Percentiles rank a stretch among this genome's conserved stretches.
phyloP scores from a whole-genome alignment of 2,329 filamentous ascomycete species.

The Blastomyces gilchristii region DNA sequence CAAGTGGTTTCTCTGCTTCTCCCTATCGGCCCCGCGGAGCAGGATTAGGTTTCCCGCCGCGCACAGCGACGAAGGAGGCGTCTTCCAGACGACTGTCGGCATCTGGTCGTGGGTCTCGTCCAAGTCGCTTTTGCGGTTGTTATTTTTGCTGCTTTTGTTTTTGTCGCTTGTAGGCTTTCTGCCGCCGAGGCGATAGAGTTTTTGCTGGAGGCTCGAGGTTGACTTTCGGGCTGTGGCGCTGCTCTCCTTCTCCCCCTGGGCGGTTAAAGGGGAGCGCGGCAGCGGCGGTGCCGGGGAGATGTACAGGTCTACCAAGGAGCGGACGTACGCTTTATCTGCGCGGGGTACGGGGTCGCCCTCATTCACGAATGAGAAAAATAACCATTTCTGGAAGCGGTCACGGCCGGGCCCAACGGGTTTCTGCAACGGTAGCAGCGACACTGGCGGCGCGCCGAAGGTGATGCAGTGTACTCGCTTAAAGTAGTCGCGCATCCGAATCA shows the following conservation, averaged over 20 bases:
- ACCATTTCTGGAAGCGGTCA: constrained; percentile 47
- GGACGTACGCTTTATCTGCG: constrained; percentile 66
- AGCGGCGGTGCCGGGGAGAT: constrained; percentile 46
- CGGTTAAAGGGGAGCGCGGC: constrained; percentile 5
- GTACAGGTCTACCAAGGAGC: constrained; percentile 61
- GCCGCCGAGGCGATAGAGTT: constrained; percentile 6
- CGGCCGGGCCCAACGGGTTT: constrained; percentile 40
- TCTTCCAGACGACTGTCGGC: constrained; percentile 45
- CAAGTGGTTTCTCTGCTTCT: constrained; percentile 35
- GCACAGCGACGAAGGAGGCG: constrained; percentile 57
- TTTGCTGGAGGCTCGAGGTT: not conserved
- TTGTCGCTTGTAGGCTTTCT: constrained; percentile 9
- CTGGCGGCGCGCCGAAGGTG: constrained; percentile 73
- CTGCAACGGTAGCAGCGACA: constrained; percentile 58
- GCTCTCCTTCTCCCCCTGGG: not conserved
- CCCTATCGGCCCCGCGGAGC: constrained; percentile 41
- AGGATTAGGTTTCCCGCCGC: constrained; percentile 61
- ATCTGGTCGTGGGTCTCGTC: constrained; percentile 4
- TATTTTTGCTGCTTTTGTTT: not conserved
- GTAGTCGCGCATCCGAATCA: constrained; percentile 56
- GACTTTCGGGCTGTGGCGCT: not conserved
- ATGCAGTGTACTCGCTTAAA: constrained; percentile 77
- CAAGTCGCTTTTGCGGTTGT: constrained; percentile 14
- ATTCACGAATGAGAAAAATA: constrained; percentile 74
- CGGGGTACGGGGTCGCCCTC: constrained; percentile 74